These are phyloP conservation scores for Pseudoturritis turrita DNA, from an alignment of 345 rosid species.

Conservation along the genomic window DNA sequence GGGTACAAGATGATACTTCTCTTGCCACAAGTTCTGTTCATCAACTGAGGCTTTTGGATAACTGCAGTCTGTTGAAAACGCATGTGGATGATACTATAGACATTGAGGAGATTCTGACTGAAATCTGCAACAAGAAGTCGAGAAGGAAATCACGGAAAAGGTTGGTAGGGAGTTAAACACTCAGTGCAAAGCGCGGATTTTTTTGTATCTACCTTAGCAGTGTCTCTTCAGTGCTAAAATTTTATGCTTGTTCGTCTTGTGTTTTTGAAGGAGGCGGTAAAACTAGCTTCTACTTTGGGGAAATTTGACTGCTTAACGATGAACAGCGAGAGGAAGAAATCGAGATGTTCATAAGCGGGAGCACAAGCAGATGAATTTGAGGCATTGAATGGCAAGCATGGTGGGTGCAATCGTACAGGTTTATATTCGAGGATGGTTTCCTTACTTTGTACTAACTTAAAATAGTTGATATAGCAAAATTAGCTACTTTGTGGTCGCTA, in stretches of 20 bases:
- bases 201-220: background rate
- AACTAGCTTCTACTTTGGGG: background rate
- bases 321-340: background rate
- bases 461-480: background rate
- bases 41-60: conserved; percentile 9
- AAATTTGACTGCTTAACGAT: background rate
- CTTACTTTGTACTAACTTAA: background rate
- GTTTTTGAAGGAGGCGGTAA: conserved; percentile 19
- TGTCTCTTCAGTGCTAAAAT: background rate
- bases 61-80: conserved; percentile 12
- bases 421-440: background rate
- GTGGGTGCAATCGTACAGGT: background rate
- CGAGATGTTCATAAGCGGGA: background rate
- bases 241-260: background rate
- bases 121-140: background rate
- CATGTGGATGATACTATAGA: conserved; percentile 4
- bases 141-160: conserved; percentile 23
- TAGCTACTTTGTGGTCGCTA: background rate
- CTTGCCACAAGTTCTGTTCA: conserved; percentile 8
- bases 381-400: background rate
- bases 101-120: conserved; percentile 18
- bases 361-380: background rate
- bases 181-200: background rate
- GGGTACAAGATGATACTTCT: conserved; percentile 11
- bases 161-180: background rate